These are phyloP conservation scores for Epichloe scottii DNA, from an alignment of 2,329 filamentous ascomycete genomes.

Conservation along the genomic window DNA sequence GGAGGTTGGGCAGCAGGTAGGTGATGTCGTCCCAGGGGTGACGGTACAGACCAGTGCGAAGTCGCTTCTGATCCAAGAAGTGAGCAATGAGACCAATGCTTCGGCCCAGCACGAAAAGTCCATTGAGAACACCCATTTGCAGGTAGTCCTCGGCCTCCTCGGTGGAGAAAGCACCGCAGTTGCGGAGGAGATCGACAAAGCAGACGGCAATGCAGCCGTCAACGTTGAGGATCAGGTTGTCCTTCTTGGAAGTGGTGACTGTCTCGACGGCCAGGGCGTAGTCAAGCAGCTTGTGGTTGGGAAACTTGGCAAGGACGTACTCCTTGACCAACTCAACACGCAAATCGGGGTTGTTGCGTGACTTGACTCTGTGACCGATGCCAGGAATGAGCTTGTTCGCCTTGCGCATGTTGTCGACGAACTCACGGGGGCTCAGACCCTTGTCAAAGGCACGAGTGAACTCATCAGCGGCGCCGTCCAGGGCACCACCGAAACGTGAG, in stretches of 20 bases:
- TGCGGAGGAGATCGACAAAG: constrained; percentile 95
- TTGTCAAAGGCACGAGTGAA: constrained; percentile 98
- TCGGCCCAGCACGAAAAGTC: constrained; percentile 94
- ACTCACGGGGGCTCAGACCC: constrained; percentile 94
- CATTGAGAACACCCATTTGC: constrained; percentile 97
- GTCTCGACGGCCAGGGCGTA: constrained; percentile 96
- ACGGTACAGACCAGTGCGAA: constrained; percentile 95
- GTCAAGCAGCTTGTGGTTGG: constrained; percentile 94
- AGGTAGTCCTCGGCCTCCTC: constrained; percentile 99
- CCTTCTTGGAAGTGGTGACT: constrained; percentile 98
- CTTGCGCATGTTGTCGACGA: constrained; percentile 98
- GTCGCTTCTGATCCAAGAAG: constrained; percentile 98
- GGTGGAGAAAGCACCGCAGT: constrained; percentile 89
- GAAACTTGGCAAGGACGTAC: constrained; percentile 95
- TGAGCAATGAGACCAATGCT: constrained; percentile 98
- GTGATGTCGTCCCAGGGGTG: constrained; percentile 99
- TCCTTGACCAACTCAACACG: constrained; percentile 99
- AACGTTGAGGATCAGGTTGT: constrained; percentile 99
- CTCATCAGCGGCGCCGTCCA: constrained; percentile 95
- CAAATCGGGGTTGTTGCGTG: constrained; percentile 98
- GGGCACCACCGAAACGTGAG: constrained; percentile 94
- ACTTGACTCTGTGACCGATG: constrained; percentile 99
- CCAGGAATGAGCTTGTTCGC: constrained; percentile 99
- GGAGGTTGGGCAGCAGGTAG: constrained; percentile 75
- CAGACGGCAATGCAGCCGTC: constrained; percentile 96